These are phyloP conservation scores for Spongospora subterranea DNA, from an alignment of 208 protist genomes.

Conservation along the genomic window DNA sequence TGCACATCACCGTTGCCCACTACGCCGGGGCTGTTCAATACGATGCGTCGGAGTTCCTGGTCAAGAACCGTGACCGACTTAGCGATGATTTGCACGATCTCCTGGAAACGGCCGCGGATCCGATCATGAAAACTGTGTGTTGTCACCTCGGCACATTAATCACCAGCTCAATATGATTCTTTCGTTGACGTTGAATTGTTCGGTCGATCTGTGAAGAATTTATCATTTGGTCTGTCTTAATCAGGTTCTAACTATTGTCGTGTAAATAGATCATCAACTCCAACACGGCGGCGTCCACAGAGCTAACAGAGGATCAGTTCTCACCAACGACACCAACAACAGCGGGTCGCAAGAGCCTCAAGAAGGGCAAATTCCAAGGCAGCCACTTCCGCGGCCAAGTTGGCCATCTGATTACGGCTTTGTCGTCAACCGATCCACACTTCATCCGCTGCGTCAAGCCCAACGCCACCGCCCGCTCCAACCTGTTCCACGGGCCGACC, in stretches of 20 bases:
- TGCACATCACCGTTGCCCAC: slow-evolving; percentile 20
- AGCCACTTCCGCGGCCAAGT: slow-evolving; percentile 58
- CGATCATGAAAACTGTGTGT: no score
- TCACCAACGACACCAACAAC: no score
- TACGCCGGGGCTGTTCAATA: slow-evolving; percentile 50
- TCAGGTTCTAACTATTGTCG: no score
- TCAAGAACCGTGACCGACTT: slow-evolving; percentile 60
- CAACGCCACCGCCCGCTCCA: slow-evolving; percentile 73
- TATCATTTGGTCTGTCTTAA: no score
- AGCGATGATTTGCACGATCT: slow-evolving; percentile 56
- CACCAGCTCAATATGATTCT: no score
- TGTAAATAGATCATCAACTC: slow-evolving; percentile 1
- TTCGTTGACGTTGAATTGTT: no score
- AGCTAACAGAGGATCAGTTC: neutral
- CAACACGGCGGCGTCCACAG: neutral
- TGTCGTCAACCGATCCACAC: slow-evolving; percentile 66
- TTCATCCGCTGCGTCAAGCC: slow-evolving; percentile 83
- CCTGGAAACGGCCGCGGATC: slow-evolving; percentile 15
- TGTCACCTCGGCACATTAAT: no score
- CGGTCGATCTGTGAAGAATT: no score
- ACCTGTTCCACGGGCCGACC: slow-evolving; percentile 65
- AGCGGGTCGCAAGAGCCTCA: neutral
- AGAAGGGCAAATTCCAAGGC: slow-evolving; percentile 39
- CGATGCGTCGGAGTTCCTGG: slow-evolving; percentile 60
- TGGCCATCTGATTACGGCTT: slow-evolving; percentile 60